Base-by-base conservation (phyloP, 1,284 basidiomycete species). In the Macrocystidia cucumis region DNA sequence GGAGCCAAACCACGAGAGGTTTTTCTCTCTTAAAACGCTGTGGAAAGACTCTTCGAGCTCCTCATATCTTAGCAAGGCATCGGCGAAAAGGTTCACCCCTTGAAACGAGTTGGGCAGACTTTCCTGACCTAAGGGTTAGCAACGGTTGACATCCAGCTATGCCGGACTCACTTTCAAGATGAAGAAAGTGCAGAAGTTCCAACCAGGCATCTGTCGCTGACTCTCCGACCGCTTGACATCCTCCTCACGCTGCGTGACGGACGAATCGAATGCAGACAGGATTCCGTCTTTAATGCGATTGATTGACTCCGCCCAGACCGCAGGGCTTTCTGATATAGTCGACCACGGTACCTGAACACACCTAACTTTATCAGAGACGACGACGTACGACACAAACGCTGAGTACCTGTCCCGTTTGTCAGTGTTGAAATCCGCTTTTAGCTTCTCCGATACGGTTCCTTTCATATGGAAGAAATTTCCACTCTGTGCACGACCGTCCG, bases 121-220 rank as follows among this genome's bases (percentile, higher is more conserved):
- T 78, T 98, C 96, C 90, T 97, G 54, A 30, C n/a, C 4, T 11
- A 14, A 26, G 4, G 34, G 39, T 19, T 32, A 32, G 19, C 1
- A 5, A 32, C 27, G 16, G 9, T 20, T n/a, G 16, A 17, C 11
- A 6, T 29, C 34, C 3, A 21, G 19, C 24, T 14, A 8, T 16
- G 16, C 17, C 11, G 3, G 24, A 34, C 51, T 37, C 48, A 90
- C 92, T 76, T 97, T 97, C 18, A 93, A 65, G 23, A 92, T 78
- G 57, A 97, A 96, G 67, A 93, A 98, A 1, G 86, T 91, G 55
- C 91, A 92, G 52, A 95, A 97, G 55, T 96, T 93, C 93, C 93
- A 97, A 2, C 91, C 92, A 1, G 89, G 86, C 72, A 91, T 86
- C 44, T 81, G 72, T 39, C 86, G 70, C 54, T 95, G 89, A 31